Evolutionary conservation across 75 land plant genomes (phyloP), one percentile per base, ranked within the genome.

Genomic region (Isoetes taiwanensis): DNA sequence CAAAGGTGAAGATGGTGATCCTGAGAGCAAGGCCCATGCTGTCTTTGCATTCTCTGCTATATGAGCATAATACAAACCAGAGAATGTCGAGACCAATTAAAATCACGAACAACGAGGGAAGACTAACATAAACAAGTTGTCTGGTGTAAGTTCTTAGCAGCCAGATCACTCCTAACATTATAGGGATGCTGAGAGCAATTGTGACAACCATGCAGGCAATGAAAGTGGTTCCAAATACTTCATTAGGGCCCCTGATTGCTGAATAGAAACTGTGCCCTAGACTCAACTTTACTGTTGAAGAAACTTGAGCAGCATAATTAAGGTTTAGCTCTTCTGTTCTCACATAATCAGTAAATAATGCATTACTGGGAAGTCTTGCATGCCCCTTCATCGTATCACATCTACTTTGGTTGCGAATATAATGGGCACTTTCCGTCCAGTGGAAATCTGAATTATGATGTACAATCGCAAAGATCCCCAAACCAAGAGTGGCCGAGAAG

Each of bases 1-100:
- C 67, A 43, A 84, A 79, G 27, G 77, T 19, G 25, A 93, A 80
- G 14, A 84, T 43, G 0, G 78, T 21, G 46, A 84, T 73, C 38
- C 85, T 74, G 37, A 71, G 78, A 10, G 63, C 72, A 32, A 85
- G 61, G 26, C 74, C 77, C 34, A 88, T 72, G 0, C 67, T 63
- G 1, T 75, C 72, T n/a, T 69, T 63, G 57, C 99, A 94, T 16
- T 72, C 62, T 2, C 43, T 43, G 61, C 52, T 64, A 3, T 79
- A 20, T 0, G 74, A 65, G 43, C 99, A 94, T 1, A 79, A 77
- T 37, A 80, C 90, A 52, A 94, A 84, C 99, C 99, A 88, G 48
- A 78, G 83, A 12, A 88, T 63, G 32, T 94, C 74, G 6, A 88
- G 26, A 48, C 75, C 83, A 23, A 74, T 56, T 0, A 86, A 86